Base-by-base conservation (phyloP, 2,329 filamentous ascomycete genomes). In the Mariannaea sp. region DNA sequence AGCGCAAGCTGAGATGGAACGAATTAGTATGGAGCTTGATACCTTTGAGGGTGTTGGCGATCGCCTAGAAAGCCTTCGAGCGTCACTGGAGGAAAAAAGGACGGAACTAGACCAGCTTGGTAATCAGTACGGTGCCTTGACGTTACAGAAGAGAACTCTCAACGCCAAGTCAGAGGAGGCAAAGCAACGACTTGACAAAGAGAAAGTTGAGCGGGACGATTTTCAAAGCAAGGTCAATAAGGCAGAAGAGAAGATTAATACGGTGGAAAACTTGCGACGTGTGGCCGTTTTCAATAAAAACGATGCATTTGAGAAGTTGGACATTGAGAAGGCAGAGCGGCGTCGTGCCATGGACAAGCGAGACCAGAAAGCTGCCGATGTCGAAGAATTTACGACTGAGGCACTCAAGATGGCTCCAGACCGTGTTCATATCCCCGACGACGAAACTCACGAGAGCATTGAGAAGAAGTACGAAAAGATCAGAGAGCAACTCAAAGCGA, bases 21-120 rank as follows among this genome's bases (percentile, higher is more conserved):
- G 48, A 58, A 70, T 54, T 64, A 80, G 40, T 65, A 82, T 84
- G 48, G 82, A 84, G 38, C 77, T 95, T 32, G 85, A 90, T 57
- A 79, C 75, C 20, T 82, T 83, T 40, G 81, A 89, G 55, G 86
- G 87, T 3, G 83, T 85, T 49, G 90, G 91, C 65, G 86, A 83
- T 42, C 79, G 80, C 46, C 74, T 93, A 1, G 80, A 85, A 39
- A 74, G 74, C 10, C 74, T 91, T 2, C 80, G 80, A 49, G 71
- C 75, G 13, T 76, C 83, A 41, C 77, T 95, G 1, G 69, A 75
- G 43, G 80, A 84, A 4, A 72, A 76, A 50, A 82, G 85, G 7
- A 69, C 70, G 3, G 70, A 79, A 56, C 70, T 72, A 10, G 73
- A 78, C 1, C 76, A 80, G 41, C 75, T 81, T 20, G 80, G 85